A percentile compares a stretch with the other conserved stretches of the same genome.
Conservation (phyloP, 192 early-diverging fungal species). For the Podila horticola region DNA sequence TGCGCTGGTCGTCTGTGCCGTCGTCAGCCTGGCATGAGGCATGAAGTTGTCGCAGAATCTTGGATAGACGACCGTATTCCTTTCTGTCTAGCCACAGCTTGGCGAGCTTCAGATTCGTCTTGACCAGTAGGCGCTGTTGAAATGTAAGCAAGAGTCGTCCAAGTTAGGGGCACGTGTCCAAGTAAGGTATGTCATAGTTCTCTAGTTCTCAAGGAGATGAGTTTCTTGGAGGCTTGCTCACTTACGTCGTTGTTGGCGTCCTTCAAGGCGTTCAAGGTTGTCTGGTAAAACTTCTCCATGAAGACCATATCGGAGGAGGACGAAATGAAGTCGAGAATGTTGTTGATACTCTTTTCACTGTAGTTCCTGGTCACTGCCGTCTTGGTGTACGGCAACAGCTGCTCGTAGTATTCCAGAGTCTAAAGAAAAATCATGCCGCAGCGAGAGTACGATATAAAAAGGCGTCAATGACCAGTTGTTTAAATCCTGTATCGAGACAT, state of each 20-base stretch:
- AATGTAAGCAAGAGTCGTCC: background rate
- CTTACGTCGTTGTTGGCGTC: conserved; percentile 86
- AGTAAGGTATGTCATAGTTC: too few relatives aligned
- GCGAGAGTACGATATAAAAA: too few relatives aligned
- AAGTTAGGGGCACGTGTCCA: too few relatives aligned
- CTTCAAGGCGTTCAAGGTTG: conserved; percentile 75
- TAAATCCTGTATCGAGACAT: too few relatives aligned
- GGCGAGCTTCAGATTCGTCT: conserved; percentile 88
- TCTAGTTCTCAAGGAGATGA: too few relatives aligned
- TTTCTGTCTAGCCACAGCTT: conserved; percentile 86
- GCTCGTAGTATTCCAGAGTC: conserved; percentile 77
- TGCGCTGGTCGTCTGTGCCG: conserved; percentile 87
- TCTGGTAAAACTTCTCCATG: conserved; percentile 86
- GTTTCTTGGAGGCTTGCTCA: background rate
- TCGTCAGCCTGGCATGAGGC: conserved; percentile 81
- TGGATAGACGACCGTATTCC: conserved; percentile 76
- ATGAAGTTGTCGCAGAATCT: conserved; percentile 83
- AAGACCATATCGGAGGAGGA: conserved; percentile 80
- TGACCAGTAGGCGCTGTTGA: conserved; percentile 81
- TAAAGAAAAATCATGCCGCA: conserved; percentile 21
- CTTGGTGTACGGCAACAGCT: conserved; percentile 81
- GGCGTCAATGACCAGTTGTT: too few relatives aligned
- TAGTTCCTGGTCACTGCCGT: conserved; percentile 85
- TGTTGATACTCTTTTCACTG: conserved; percentile 92
- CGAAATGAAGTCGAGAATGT: conserved; percentile 85